Percentiles rank a stretch among this genome's conserved stretches.
phyloP scores from a whole-genome alignment of 345 rosid genomes.

The Linum usitatissimum region DNA sequence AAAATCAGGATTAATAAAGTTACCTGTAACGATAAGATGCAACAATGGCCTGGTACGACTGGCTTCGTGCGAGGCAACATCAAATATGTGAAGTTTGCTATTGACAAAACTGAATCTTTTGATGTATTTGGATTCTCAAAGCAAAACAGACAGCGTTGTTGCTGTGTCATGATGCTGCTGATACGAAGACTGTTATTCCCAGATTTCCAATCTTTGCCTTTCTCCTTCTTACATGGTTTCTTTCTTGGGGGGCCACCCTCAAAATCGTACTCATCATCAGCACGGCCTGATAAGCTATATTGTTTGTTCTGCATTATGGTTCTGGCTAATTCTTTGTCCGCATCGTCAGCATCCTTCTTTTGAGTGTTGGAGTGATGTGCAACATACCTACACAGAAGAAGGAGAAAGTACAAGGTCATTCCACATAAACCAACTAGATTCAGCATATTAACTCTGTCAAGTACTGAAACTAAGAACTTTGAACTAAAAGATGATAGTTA shows the following conservation, averaged over 20 bases:
- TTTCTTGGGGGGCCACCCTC: slow-evolving; percentile 57
- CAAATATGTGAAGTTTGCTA: slow-evolving; percentile 84
- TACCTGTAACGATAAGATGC: slow-evolving; percentile 84
- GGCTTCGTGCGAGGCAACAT: slow-evolving; percentile 74
- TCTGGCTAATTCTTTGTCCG: slow-evolving; percentile 63
- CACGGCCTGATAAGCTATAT: slow-evolving; percentile 55
- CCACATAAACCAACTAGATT: not conserved
- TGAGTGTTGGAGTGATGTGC: slow-evolving; percentile 28
- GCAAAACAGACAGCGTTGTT: slow-evolving; percentile 82
- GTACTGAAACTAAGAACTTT: not conserved
- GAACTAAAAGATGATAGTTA: not conserved
- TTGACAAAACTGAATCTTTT: slow-evolving; percentile 70
- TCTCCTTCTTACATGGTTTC: slow-evolving; percentile 39
- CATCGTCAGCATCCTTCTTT: slow-evolving; percentile 47
- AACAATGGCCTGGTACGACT: slow-evolving; percentile 81
- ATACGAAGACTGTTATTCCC: slow-evolving; percentile 34
- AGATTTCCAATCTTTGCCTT: slow-evolving; percentile 17
- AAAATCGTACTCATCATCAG: slow-evolving; percentile 87
- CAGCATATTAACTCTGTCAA: not conserved
- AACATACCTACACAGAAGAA: slow-evolving; percentile 25
- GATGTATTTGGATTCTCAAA: slow-evolving; percentile 86
- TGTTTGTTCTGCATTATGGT: slow-evolving; percentile 63
- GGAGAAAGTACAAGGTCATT: not conserved
- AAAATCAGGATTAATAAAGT: not conserved
- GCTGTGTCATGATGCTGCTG: slow-evolving; percentile 71